Evolutionary conservation across 2,329 filamentous ascomycete species (phyloP), one percentile per base, ranked within the genome.

Genomic region (Lasiodiplodia theobromae): DNA sequence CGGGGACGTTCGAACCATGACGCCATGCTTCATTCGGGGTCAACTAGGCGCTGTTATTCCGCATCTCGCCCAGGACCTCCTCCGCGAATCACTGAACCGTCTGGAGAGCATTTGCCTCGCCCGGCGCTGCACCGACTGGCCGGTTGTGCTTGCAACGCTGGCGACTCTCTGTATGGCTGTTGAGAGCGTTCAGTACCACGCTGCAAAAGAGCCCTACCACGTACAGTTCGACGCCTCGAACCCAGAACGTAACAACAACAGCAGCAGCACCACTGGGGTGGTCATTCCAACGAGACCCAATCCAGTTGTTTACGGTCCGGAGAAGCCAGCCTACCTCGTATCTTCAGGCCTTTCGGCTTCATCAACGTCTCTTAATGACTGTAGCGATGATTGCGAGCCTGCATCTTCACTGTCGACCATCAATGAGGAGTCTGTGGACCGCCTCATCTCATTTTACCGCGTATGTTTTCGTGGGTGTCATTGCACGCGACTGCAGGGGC

Each of bases 121-220:
- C 60, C 74, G 77, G 47, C 72, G 75, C 10, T 73, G 73, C 65
- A 63, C 72, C 1, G 72, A 79, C 14, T 81, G 77, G 77, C 75
- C 78, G 10, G 21, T 76, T 31, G 73, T 76, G 1, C 70, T 81
- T 3, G 77, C 77, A 2, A 72, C 76, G 3, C 71, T 80, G 31
- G 74, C 75, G 44, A 73, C 74, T 25, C 63, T 81, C 3, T 71
- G 80, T 16, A 80, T 81, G 78, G 76, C 74, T 0, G 71, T 81
- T 18, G 79, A 81, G 58, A 78, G 74, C 8, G 74, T 79, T 18
- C 78, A 81, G 25, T 81, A 80, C 70, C 78, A 81, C 38, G 74
- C 76, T 0, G 76, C 77, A 0, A 80, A 79, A 58, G 63, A 75
- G 0, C 74, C 77, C 0, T 81, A 79, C 56, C 79, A 81, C 66